Evolutionary conservation across 192 early-diverging fungal species (phyloP).

Genomic region (Obelidium mucronatum): DNA sequence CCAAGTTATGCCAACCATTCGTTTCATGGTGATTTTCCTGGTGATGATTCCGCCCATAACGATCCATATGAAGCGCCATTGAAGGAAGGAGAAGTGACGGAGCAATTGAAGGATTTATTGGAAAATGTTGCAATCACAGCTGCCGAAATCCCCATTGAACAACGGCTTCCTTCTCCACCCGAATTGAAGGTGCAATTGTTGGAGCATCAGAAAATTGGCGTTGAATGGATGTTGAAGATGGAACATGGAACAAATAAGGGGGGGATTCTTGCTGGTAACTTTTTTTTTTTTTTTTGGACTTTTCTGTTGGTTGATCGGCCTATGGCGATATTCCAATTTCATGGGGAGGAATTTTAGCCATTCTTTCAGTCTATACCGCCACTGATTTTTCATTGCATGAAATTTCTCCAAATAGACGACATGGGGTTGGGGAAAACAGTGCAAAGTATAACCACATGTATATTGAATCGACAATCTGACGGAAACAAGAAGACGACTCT

Average conservation of each 20-base stretch:
- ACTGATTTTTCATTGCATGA: no score
- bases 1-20: no score
- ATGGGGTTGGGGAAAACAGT: constrained; percentile 77
- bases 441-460: constrained; percentile 71
- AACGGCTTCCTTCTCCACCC: constrained; percentile 33
- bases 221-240: constrained; percentile 51
- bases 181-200: constrained; percentile 44
- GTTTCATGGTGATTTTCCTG: no score
- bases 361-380: no score
- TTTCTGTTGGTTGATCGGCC: neutral
- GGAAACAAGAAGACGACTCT: constrained; percentile 70
- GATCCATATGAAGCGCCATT: constrained; percentile 29
- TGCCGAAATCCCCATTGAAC: constrained; percentile 40
- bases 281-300: no score
- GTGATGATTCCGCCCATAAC: no score
- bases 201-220: constrained; percentile 53
- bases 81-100: constrained; percentile 37
- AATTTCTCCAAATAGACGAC: no score
- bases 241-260: constrained; percentile 42
- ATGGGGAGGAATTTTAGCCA: no score
- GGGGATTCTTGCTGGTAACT: constrained; percentile 51
- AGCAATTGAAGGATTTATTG: constrained; percentile 42
- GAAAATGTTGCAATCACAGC: constrained; percentile 42
- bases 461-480: constrained; percentile 55
- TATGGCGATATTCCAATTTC: neutral